Evolutionary conservation across 768 basidiomycete species (phyloP).

Genomic region (Kwoniella heveanensis): DNA sequence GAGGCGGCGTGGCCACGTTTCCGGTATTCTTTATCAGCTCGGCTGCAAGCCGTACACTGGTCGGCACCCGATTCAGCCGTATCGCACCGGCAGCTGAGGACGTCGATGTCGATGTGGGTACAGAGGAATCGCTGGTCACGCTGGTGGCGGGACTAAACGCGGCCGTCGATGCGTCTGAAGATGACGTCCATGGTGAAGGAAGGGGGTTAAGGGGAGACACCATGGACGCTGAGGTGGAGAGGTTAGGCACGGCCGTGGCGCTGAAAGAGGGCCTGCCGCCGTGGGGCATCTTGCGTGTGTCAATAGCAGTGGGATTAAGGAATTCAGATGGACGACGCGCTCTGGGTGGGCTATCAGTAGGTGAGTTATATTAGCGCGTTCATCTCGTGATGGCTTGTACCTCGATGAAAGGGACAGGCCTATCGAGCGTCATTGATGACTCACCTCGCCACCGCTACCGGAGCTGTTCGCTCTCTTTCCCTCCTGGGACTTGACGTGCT

Average conservation of each 20-base stretch:
- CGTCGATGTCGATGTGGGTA: conserved; percentile 25
- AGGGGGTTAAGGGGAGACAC: conserved; percentile 54
- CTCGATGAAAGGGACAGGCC: background rate
- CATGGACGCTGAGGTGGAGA: conserved; percentile 51
- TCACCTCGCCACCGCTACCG: conserved; percentile 34
- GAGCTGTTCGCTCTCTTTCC: conserved; percentile 34
- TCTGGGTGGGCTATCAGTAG: conserved; percentile 34
- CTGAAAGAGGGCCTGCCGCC: conserved; percentile 15
- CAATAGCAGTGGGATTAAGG: conserved; percentile 37
- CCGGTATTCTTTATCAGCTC: conserved; percentile 54
- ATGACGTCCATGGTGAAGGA: conserved; percentile 50
- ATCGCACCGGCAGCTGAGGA: conserved; percentile 45
- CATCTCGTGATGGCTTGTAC: background rate
- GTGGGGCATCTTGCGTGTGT: conserved; percentile 35
- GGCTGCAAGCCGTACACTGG: conserved; percentile 57
- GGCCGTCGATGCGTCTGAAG: conserved; percentile 19
- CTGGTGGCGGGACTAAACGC: conserved; percentile 36
- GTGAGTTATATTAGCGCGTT: background rate
- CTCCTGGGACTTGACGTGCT: conserved; percentile 42
- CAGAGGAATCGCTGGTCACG: conserved; percentile 30
- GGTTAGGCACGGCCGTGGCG: conserved; percentile 23
- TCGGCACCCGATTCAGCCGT: conserved; percentile 58
- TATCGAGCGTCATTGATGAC: conserved; percentile 6
- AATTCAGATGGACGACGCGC: conserved; percentile 46
- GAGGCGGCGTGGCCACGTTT: conserved; percentile 20